Base-by-base conservation (phyloP, 495 filamentous ascomycete genomes). In the Neurospora sp. region DNA sequence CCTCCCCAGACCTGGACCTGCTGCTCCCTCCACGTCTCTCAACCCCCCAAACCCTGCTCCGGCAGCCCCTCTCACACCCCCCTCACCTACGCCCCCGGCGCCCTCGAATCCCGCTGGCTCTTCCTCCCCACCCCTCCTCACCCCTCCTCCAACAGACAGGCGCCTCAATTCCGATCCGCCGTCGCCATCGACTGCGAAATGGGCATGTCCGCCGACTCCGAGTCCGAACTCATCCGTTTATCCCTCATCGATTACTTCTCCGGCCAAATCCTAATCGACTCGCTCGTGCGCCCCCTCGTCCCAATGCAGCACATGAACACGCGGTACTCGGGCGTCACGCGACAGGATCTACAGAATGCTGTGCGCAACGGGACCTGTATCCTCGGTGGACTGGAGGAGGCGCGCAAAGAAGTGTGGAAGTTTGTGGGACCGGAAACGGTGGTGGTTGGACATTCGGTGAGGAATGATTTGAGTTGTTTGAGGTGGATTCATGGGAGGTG, bases 111-210 rank as follows among this genome's bases (percentile, higher is more conserved):
- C 5, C 75, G 72, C 9, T 76, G 75, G 75, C 70, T 71, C 4
- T 76, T 74, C 73, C 3, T 72, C 1, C 20, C n/a, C 0, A 76
- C 75, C 8, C 54, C 73, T 10, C 2, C 31, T 1, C 12, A 70
- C 20, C 37, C 31, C 0, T 7, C 3, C 23, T 5, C 39, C 6
- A 27, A 54, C 46, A 9, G 2, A 0, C 44, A 48, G 9, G n/a
- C 44, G 0, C 46, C 46, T 10, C 46, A 54, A 6, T 27, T 12
- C 46, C 72, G 75, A 7, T 1, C 69, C 6, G 83, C 82, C 2
- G 78, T 88, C 8, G 84, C 81, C 7, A 75, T 88, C n/a, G 83
- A 86, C 76, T 88, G 86, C 74, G 85, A 88, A 73, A 87, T 86
- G 83, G 85, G 84, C 4, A 77, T 77, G 0, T 54, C 82, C 1